Base-by-base conservation (phyloP, 768 basidiomycete species). In the Psilocybe sp. region DNA sequence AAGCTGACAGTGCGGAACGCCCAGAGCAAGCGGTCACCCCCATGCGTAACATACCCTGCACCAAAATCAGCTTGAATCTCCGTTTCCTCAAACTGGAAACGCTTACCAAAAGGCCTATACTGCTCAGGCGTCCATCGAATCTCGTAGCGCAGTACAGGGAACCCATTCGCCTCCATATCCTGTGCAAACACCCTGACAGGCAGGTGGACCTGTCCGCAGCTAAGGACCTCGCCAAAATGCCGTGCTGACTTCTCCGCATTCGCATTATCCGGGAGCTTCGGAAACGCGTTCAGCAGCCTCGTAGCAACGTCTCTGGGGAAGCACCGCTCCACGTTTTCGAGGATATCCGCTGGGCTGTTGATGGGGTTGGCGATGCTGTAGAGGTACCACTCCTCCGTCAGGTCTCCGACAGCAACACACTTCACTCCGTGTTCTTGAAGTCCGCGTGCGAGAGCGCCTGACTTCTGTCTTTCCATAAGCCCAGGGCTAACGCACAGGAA, bases 341-440 rank as follows among this genome's bases (percentile, higher is more conserved):
- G 60, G 9, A 89, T 69, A 53, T 89, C 87, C 18, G 55, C 55
- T 16, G 72, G 65, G 8, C 70, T 64, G 10, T 61, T 45, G 42
- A 88, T 76, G 0, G 81, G 78, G 61, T 87, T 80, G 4, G 85
- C 80, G 55, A 89, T 82, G 12, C 85, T 78, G 56, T 89, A 89
- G 44, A 89, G 74, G 62, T 81, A 87, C 87, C 87, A 89, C 63
- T 90, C 87, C 56, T 89, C 85, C 13, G 70, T 73, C 44, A 88
- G 72, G 47, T 87, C 84, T 8, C 89, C 88, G n/a, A 85, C 66
- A 44, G 82, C 69, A 50, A 90, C 69, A 59, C 76, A 80, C 36
- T 69, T 74, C 40, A 89, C 72, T 2, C 88, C 87, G 15, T 79
- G 81, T 15, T 70, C 76, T 40, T 60, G 64, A 11, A 89, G 72